Evolutionary conservation across 352 stramenopile species (phyloP).

Genomic region (Globisporangium spiculum): DNA sequence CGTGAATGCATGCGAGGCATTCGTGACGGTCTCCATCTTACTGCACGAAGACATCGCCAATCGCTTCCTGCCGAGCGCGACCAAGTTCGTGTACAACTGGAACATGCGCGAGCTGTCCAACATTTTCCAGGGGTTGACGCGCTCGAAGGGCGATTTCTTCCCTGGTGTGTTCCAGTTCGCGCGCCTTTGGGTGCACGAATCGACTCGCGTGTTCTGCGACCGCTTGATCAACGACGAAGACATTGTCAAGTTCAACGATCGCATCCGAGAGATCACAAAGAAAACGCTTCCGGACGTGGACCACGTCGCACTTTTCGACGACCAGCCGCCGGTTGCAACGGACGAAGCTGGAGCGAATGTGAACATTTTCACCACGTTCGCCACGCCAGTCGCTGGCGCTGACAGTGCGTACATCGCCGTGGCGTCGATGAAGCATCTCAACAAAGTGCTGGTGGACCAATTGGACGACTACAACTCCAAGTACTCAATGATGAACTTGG

Average conservation of each 20-base stretch:
- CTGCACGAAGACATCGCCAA: conserved; percentile 93
- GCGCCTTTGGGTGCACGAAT: conserved; percentile 95
- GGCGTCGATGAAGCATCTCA: conserved; percentile 78
- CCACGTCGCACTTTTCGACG: conserved; percentile 80
- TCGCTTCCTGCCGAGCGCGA: conserved; percentile 94
- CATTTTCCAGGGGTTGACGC: conserved; percentile 94
- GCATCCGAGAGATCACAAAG: conserved; percentile 92
- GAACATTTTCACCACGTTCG: conserved; percentile 97
- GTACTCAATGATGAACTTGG: conserved; percentile 98
- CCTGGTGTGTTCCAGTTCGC: conserved; percentile 80
- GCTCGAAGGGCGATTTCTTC: conserved; percentile 93
- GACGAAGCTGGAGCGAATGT: conserved; percentile 39
- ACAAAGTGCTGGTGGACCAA: conserved; percentile 91
- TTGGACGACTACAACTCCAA: conserved; percentile 97
- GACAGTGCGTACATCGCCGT: conserved; percentile 79
- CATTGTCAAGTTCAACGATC: conserved; percentile 89
- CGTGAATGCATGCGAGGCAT: conserved; percentile 68
- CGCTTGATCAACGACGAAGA: conserved; percentile 95
- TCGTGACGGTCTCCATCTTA: conserved; percentile 90
- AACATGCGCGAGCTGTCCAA: conserved; percentile 97
- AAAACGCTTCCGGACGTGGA: conserved; percentile 90
- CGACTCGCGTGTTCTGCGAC: conserved; percentile 96
- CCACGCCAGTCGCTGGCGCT: conserved; percentile 56
- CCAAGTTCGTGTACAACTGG: conserved; percentile 99
- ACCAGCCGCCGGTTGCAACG: conserved; percentile 33